Conservation (phyloP, 192 early-diverging fungal species). For the Phycomyces nitens region DNA sequence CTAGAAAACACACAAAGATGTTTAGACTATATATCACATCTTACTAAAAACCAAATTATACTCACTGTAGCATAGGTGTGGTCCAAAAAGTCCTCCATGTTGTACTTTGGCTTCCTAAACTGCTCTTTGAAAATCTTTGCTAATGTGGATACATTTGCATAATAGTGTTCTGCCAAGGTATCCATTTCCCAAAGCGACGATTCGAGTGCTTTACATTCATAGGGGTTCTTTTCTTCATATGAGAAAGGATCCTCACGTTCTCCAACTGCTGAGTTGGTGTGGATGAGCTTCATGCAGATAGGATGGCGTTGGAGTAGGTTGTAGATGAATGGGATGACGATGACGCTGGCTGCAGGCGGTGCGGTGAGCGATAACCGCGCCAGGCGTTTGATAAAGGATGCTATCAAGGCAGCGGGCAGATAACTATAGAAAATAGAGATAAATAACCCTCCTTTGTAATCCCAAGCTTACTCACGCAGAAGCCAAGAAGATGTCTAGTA, state of each 20-base stretch:
- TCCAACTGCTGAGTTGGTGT: conserved; percentile 48
- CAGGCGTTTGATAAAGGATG: conserved; percentile 92
- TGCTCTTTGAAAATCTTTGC: conserved; percentile 85
- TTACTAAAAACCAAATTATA: not conserved
- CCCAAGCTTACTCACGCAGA: conserved; percentile 78
- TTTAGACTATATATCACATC: too few species aligned
- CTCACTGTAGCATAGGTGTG: conserved; percentile 71
- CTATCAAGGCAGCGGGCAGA: conserved; percentile 85
- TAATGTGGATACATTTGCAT: conserved; percentile 79
- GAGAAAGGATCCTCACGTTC: conserved; percentile 44
- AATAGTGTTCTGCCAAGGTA: conserved; percentile 83
- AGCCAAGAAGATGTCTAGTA: conserved; percentile 83
- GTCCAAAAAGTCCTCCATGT: conserved; percentile 96
- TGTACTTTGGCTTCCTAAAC: conserved; percentile 81
- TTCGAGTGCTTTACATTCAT: conserved; percentile 73
- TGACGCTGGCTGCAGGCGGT: conserved; percentile 82
- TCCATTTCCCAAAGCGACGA: conserved; percentile 95
- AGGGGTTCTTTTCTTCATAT: conserved; percentile 66
- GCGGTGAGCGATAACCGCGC: conserved; percentile 76
- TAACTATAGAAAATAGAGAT: conserved; percentile 45
- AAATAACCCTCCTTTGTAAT: too few species aligned
- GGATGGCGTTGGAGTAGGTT: conserved; percentile 92
- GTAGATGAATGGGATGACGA: conserved; percentile 87
- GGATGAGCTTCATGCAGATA: conserved; percentile 83
- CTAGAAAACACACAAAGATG: conserved; percentile 24